Evolutionary conservation across 306 rosid species (phyloP).

Genomic region (Mimosa bimucronata): DNA sequence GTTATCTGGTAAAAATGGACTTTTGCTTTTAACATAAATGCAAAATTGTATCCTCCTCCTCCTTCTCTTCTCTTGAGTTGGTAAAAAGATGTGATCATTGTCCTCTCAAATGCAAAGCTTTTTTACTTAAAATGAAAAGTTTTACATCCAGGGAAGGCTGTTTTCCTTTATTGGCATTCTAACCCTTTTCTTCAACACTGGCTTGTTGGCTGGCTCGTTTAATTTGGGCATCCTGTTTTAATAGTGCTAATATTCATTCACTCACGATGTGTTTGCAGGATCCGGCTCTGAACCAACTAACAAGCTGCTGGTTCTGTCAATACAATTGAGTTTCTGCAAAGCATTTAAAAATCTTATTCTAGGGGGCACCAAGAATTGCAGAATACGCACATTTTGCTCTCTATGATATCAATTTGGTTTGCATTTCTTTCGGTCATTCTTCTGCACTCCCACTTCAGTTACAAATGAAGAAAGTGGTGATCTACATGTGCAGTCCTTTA

Average conservation of each 20-base stretch:
- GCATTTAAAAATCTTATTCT: slow-evolving; percentile 17
- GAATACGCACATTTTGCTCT: too few species aligned
- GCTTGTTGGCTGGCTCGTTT: neutral
- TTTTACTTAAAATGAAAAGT: neutral
- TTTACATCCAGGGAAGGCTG: neutral
- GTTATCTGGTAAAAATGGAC: neutral
- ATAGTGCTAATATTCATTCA: neutral
- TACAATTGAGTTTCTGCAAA: slow-evolving; percentile 1
- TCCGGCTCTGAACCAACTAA: neutral
- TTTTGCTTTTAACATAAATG: neutral
- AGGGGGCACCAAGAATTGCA: neutral
- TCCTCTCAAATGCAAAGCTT: neutral
- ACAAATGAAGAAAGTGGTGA: neutral
- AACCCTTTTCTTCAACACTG: neutral
- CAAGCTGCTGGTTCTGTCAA: neutral
- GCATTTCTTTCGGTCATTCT: slow-evolving; percentile 40
- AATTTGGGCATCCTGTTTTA: neutral
- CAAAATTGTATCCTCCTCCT: neutral
- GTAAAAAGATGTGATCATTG: neutral
- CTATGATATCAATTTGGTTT: neutral
- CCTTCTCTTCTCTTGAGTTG: neutral
- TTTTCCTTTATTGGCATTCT: neutral
- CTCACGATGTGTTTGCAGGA: neutral
- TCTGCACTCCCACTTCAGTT: slow-evolving; percentile 35
- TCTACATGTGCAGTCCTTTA: neutral